These are phyloP conservation scores for Sporisorium scitamineum DNA, from an alignment of 1,284 basidiomycete genomes.

Conservation along the genomic window DNA sequence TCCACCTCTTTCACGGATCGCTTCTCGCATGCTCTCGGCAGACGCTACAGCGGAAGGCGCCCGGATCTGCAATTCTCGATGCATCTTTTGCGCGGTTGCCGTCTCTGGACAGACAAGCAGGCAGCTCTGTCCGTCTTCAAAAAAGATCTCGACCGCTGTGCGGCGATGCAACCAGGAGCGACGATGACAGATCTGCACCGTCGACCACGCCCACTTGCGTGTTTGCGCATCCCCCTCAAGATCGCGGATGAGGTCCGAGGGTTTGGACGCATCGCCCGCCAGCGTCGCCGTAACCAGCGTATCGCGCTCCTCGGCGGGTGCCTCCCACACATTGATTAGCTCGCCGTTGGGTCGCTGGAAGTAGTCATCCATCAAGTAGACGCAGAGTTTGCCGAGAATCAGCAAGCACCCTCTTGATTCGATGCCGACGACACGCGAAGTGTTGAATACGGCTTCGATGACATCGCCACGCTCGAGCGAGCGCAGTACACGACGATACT, in stretches of 20 bases:
- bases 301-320: conserved; percentile 77
- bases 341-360: conserved; percentile 88
- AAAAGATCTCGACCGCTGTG: conserved; percentile 67
- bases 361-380: conserved; percentile 93
- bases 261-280: conserved; percentile 68
- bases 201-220: conserved; percentile 60
- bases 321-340: conserved; percentile 87
- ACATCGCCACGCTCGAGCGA: conserved; percentile 85
- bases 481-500: conserved; percentile 73
- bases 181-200: conserved; percentile 40
- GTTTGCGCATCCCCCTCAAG: conserved; percentile 48
- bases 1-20: conserved; percentile 39
- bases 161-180: conserved; percentile 64
- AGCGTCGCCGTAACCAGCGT: conserved; percentile 78
- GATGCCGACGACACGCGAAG: conserved; percentile 61
- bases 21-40: conserved; percentile 50
- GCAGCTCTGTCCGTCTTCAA: conserved; percentile 67
- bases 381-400: conserved; percentile 83
- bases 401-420: conserved; percentile 80
- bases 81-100: conserved; percentile 47
- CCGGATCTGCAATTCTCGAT: conserved; percentile 48
- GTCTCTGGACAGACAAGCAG: conserved; percentile 64
- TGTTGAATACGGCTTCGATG: conserved; percentile 81
- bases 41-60: conserved; percentile 53
- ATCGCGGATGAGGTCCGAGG: conserved; percentile 69